These are phyloP conservation scores for Cubamyces lactineus DNA, from an alignment of 768 basidiomycete genomes.

Conservation along the genomic window DNA sequence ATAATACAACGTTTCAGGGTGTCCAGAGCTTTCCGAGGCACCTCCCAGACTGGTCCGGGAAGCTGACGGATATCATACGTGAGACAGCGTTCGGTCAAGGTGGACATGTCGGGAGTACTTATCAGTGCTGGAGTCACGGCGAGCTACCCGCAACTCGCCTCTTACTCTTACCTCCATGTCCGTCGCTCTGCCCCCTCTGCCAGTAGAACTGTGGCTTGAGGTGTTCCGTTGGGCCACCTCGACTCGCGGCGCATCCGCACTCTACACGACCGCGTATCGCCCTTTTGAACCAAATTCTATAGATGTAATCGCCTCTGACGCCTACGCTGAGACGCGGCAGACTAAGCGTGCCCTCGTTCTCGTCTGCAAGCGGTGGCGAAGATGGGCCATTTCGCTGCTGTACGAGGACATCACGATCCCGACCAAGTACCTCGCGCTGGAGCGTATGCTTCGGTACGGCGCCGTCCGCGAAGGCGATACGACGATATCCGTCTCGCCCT, in stretches of 20 bases:
- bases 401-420: slow-evolving; percentile 58
- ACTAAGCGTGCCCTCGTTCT: slow-evolving; percentile 48
- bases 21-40: neutral
- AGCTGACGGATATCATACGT: too few species aligned
- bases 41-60: neutral
- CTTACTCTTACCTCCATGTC: neutral
- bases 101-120: neutral
- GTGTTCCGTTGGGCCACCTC: slow-evolving; percentile 34
- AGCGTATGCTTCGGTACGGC: slow-evolving; percentile 30
- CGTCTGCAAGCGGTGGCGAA: slow-evolving; percentile 63
- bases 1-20: neutral
- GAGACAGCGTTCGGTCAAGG: too few species aligned
- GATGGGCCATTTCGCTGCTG: slow-evolving; percentile 47
- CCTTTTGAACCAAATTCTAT: slow-evolving; percentile 46
- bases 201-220: slow-evolving; percentile 33
- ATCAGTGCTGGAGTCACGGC: neutral
- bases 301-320: slow-evolving; percentile 22
- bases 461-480: slow-evolving; percentile 25
- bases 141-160: neutral
- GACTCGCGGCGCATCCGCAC: slow-evolving; percentile 42
- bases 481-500: neutral
- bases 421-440: slow-evolving; percentile 34
- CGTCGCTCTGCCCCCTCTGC: slow-evolving; percentile 14
- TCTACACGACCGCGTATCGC: slow-evolving; percentile 40
- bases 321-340: slow-evolving; percentile 37